A percentile compares a stretch with the other conserved stretches of the same genome.
Evolutionary conservation across 345 rosid genomes (phyloP).

Genomic region (Clarkia xantiana): DNA sequence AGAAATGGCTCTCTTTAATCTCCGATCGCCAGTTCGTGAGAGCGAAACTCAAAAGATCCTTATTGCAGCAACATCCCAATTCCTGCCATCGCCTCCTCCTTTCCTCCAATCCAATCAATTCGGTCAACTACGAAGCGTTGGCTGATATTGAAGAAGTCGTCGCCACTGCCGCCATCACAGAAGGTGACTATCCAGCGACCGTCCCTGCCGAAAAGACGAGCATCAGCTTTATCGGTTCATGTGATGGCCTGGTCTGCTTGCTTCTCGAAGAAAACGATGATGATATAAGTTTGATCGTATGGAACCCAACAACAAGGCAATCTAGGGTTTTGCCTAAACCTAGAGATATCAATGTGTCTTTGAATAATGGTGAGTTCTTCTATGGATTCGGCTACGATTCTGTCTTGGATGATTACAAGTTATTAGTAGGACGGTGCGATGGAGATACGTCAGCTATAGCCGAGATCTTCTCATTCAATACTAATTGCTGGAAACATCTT

Average conservation of each 20-base stretch:
- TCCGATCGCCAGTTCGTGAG: too few species aligned
- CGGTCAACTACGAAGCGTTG: too few species aligned
- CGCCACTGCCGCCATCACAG: too few species aligned
- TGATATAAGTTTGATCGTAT: neutral
- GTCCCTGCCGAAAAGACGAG: too few species aligned
- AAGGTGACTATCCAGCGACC: too few species aligned
- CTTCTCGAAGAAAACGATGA: neutral
- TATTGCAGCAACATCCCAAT: too few species aligned
- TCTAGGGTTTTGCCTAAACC: neutral
- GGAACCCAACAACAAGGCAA: slow-evolving; percentile 5
- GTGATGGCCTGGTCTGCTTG: slow-evolving; percentile 5
- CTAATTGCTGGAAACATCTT: neutral
- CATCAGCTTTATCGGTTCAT: neutral
- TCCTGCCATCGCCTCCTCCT: too few species aligned
- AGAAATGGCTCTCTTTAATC: too few species aligned
- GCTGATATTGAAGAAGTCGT: too few species aligned
- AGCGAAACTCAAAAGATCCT: too few species aligned
- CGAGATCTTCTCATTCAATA: neutral
- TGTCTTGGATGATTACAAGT: slow-evolving; percentile 1
- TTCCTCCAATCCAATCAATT: too few species aligned
- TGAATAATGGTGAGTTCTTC: neutral
- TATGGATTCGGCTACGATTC: slow-evolving; percentile 5
- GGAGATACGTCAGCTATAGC: neutral
- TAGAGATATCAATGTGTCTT: neutral
- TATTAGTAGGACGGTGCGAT: neutral